phyloP scores from a whole-genome alignment of 331 rosid species.

The Acacia pycnantha region DNA sequence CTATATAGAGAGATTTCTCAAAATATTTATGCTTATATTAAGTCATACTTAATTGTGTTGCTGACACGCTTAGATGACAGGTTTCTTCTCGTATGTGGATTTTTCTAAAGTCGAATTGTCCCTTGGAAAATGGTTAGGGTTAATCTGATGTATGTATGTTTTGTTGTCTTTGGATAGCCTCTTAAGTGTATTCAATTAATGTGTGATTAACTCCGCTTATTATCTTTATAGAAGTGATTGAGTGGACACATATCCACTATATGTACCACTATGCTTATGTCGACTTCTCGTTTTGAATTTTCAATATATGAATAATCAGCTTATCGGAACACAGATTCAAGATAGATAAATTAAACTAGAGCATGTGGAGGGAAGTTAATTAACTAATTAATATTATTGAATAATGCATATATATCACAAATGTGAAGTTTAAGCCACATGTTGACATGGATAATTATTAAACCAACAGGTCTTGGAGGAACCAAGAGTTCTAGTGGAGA shows the following conservation, averaged over 20 bases:
- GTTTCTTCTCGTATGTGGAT: background rate
- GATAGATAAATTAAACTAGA: background rate
- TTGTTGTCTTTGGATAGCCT: constrained; percentile 24
- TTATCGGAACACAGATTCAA: background rate
- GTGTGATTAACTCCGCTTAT: constrained; percentile 20
- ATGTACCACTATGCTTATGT: constrained; percentile 22
- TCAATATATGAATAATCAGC: background rate
- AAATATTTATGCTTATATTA: constrained; percentile 7
- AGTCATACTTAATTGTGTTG: background rate
- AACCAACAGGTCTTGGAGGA: background rate
- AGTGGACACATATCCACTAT: constrained; percentile 41
- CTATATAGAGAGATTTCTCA: background rate
- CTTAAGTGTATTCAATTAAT: constrained; percentile 18
- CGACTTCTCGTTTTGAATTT: constrained; percentile 5
- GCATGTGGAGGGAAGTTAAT: background rate
- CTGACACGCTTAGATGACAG: constrained; percentile 15
- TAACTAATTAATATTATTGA: background rate
- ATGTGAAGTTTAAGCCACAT: background rate
- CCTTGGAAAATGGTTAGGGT: constrained; percentile 37
- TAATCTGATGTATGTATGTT: constrained; percentile 21
- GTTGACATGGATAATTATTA: background rate
- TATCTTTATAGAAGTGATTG: constrained; percentile 36
- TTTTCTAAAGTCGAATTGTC: constrained; percentile 6
- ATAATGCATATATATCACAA: background rate
- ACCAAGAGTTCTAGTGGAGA: background rate